Evolutionary conservation across 2,329 filamentous ascomycete species (phyloP).

Genomic region (Tolypocladium ovalisporum): DNA sequence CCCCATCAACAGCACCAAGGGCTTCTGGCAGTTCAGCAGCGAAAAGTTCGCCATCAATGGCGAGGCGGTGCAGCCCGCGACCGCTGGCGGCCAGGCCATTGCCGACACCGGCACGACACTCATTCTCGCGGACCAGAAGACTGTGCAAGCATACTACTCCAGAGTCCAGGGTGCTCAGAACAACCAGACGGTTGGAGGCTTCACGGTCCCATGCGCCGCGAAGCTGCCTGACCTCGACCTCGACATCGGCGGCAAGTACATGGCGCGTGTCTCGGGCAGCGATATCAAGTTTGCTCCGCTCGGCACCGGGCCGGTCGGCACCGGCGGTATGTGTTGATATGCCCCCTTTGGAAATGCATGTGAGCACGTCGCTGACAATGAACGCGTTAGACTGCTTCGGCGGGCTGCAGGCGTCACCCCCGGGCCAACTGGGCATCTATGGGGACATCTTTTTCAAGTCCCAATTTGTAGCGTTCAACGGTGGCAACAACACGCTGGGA

Average conservation of each 20-base stretch:
- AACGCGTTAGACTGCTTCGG: conserved; percentile 39
- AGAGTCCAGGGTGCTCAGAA: conserved; percentile 32
- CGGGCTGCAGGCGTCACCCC: conserved; percentile 50
- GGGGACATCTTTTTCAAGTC: conserved; percentile 53
- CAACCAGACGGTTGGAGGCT: conserved; percentile 28
- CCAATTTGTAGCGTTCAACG: conserved; percentile 47
- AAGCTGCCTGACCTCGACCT: conserved; percentile 38
- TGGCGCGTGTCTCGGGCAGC: conserved; percentile 42
- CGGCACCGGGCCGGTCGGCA: conserved; percentile 33
- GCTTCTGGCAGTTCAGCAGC: conserved; percentile 52
- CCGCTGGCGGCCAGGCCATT: conserved; percentile 33
- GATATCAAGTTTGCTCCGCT: conserved; percentile 43
- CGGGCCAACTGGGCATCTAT: conserved; percentile 45
- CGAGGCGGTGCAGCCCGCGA: conserved; percentile 21
- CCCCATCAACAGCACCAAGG: conserved; percentile 46
- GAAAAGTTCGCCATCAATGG: conserved; percentile 43
- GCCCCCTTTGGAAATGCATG: conserved; percentile 23
- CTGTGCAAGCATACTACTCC: conserved; percentile 38
- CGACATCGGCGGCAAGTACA: conserved; percentile 44
- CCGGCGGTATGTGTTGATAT: conserved; percentile 34
- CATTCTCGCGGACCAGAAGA: conserved; percentile 43
- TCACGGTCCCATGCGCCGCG: conserved; percentile 34
- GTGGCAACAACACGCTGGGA: conserved; percentile 41
- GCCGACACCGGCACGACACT: conserved; percentile 54
- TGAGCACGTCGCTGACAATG: background rate